These are phyloP conservation scores for Verticillium tricorpus DNA, from an alignment of 2,329 filamentous ascomycete species.

Conservation along the genomic window DNA sequence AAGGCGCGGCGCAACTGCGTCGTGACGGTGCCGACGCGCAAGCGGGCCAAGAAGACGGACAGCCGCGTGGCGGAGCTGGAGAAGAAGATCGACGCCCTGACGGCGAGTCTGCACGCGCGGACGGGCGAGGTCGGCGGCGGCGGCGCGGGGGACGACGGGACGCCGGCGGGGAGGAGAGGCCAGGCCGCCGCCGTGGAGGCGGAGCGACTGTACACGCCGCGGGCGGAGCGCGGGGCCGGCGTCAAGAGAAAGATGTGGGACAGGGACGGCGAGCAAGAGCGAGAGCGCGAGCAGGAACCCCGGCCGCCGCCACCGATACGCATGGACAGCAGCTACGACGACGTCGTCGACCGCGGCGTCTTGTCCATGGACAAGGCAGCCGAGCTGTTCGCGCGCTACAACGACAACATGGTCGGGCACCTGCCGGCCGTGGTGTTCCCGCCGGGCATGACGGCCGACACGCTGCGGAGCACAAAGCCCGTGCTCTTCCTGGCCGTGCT, in stretches of 20 bases:
- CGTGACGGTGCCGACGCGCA: slow-evolving; percentile 69
- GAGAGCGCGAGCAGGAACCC: neutral
- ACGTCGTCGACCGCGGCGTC: slow-evolving; percentile 56
- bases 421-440: slow-evolving; percentile 61
- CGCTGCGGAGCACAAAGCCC: slow-evolving; percentile 56
- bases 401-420: slow-evolving; percentile 54
- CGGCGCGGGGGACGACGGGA: neutral
- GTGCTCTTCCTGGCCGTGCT: slow-evolving; percentile 68
- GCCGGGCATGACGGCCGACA: slow-evolving; percentile 43
- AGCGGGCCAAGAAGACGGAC: slow-evolving; percentile 89
- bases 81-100: slow-evolving; percentile 87
- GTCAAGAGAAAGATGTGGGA: neutral
- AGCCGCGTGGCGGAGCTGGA: slow-evolving; percentile 85
- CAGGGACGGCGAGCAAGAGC: neutral
- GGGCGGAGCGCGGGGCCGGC: slow-evolving; percentile 11
- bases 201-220: neutral
- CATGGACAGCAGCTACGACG: slow-evolving; percentile 26
- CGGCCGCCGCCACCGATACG: slow-evolving; percentile 9
- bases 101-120: slow-evolving; percentile 66
- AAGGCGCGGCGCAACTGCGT: slow-evolving; percentile 77
- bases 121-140: slow-evolving; percentile 5
- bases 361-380: slow-evolving; percentile 51
- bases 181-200: slow-evolving; percentile 7
- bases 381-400: slow-evolving; percentile 54
- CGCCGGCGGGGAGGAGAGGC: neutral